Percentiles rank a stretch among this genome's conserved stretches.
These are phyloP conservation scores for Trametes meyenii DNA, from an alignment of 768 basidiomycete genomes.

Conservation along the genomic window DNA sequence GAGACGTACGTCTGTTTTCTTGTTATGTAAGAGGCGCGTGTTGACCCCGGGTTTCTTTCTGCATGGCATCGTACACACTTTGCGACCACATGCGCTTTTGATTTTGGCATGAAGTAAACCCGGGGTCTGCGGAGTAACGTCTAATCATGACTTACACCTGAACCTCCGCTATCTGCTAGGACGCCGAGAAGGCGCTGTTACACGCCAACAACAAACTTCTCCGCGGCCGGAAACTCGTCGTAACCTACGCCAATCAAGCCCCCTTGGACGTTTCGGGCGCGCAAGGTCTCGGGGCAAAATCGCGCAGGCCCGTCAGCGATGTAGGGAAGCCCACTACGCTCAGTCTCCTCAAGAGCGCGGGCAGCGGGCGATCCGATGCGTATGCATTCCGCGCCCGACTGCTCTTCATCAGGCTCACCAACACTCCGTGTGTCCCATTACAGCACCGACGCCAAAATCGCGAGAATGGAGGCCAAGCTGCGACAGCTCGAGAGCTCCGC, in stretches of 20 bases:
- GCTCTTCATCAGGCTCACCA: neutral
- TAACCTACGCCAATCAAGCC: constrained; percentile 92
- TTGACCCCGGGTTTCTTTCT: constrained; percentile 54
- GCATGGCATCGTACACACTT: constrained; percentile 20
- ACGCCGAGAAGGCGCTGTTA: constrained; percentile 76
- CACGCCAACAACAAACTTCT: constrained; percentile 78
- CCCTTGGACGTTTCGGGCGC: constrained; percentile 42
- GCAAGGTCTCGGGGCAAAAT: constrained; percentile 27
- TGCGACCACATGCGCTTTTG: constrained; percentile 23
- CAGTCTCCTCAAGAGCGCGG: constrained; percentile 81
- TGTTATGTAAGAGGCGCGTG: constrained; percentile 30
- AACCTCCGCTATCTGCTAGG: constrained; percentile 49
- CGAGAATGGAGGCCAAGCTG: constrained; percentile 94
- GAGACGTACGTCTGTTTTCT: constrained; percentile 65
- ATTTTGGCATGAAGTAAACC: constrained; percentile 25
- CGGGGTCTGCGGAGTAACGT: constrained; percentile 26
- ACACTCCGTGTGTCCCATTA: neutral
- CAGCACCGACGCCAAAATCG: constrained; percentile 89
- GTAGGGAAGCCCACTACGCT: constrained; percentile 78
- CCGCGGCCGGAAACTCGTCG: constrained; percentile 84
- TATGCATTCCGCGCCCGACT: constrained; percentile 16
- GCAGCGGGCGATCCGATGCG: constrained; percentile 52
- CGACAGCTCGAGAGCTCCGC: constrained; percentile 62
- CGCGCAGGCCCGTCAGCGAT: constrained; percentile 54
- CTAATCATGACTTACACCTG: constrained; percentile 2